Conservation (phyloP, 2,329 filamentous ascomycete species). For the Phaeoacremonium minimum region DNA sequence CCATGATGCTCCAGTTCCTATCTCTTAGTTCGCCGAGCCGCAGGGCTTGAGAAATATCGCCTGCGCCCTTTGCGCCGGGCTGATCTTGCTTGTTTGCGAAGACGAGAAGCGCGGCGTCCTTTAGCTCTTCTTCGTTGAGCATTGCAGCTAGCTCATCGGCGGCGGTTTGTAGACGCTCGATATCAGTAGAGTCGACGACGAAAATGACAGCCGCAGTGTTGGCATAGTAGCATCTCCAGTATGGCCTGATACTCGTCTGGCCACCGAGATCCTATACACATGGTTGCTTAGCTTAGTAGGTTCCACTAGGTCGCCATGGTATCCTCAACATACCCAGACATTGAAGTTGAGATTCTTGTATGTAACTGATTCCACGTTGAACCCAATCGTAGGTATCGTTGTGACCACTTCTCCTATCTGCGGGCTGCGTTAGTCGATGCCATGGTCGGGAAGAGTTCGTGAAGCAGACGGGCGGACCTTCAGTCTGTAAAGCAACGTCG, state of each 20-base stretch:
- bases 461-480: conserved; percentile 57
- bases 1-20: conserved; percentile 98
- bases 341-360: conserved; percentile 99
- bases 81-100: conserved; percentile 99
- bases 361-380: conserved; percentile 97
- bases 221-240: conserved; percentile 99
- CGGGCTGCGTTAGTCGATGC: conserved; percentile 9
- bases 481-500: conserved; percentile 89
- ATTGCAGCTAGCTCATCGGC: conserved; percentile 90
- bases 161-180: conserved; percentile 88
- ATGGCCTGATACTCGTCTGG: conserved; percentile 96
- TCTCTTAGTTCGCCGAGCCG: conserved; percentile 87
- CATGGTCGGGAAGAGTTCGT: neutral
- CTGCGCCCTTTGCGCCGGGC: conserved; percentile 91
- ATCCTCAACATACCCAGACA: conserved; percentile 77
- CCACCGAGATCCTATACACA: conserved; percentile 82
- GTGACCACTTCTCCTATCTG: conserved; percentile 98
- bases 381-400: conserved; percentile 97
- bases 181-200: conserved; percentile 97
- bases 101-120: conserved; percentile 85
- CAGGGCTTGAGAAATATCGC: conserved; percentile 92
- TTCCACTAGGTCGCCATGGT: too few relatives aligned
- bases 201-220: conserved; percentile 98
- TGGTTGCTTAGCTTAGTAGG: too few relatives aligned
- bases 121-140: conserved; percentile 94